phyloP scores from a whole-genome alignment of 2,329 filamentous ascomycete species.

The Trichoderma harzianum region DNA sequence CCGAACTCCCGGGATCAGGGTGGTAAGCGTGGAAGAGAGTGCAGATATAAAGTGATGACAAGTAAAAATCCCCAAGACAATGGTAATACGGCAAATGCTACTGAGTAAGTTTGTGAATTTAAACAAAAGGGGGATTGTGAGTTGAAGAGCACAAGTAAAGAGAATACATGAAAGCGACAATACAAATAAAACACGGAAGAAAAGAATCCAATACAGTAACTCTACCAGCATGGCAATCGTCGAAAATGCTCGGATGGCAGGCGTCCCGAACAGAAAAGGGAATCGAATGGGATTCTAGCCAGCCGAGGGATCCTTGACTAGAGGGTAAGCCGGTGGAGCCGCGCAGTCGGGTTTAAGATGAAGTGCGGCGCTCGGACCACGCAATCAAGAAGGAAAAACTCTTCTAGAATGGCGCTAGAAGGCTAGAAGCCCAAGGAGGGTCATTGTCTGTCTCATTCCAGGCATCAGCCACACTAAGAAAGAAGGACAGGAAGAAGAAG shows the following conservation, averaged over 20 bases:
- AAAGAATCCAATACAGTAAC: neutral
- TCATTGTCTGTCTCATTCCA: neutral
- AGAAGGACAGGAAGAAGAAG: neutral
- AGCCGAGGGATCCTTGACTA: neutral
- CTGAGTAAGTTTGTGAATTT: neutral
- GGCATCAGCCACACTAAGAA: neutral
- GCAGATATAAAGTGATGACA: neutral
- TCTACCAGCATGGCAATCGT: neutral
- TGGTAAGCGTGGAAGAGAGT: neutral
- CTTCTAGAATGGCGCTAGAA: constrained; percentile 18
- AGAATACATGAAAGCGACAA: neutral
- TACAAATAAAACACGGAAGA: no score
- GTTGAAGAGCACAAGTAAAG: neutral
- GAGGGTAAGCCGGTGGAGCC: neutral
- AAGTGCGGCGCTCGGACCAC: constrained; percentile 1
- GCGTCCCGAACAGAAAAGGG: neutral
- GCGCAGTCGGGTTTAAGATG: constrained; percentile 16
- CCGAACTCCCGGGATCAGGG: constrained; percentile 9
- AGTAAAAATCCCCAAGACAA: neutral
- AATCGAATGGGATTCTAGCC: neutral
- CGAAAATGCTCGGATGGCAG: neutral
- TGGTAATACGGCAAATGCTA: neutral
- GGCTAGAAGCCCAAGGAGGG: constrained; percentile 10
- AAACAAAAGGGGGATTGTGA: neutral
- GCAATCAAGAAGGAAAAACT: neutral